Percentiles rank a stretch among this genome's conserved stretches.
Evolutionary conservation across 202 grass and related monocot species (phyloP).

Genomic region (Setaria viridis): DNA sequence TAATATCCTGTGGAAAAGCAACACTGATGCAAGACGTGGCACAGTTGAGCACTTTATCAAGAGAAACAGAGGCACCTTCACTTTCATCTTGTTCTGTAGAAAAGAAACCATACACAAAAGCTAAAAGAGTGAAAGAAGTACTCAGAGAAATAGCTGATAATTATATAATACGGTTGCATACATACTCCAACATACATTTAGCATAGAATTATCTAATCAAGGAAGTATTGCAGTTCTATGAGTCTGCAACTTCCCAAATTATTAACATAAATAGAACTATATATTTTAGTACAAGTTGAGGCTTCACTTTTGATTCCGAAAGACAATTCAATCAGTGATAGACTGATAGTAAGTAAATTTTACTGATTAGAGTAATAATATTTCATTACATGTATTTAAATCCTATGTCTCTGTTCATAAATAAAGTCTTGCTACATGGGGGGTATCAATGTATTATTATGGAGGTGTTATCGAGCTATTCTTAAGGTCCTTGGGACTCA

Average conservation of each 20-base stretch:
- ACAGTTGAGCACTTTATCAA: conserved; percentile 92
- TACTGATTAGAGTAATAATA: not conserved
- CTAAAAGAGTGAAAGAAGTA: not conserved
- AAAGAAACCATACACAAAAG: conserved; percentile 42
- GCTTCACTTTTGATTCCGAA: conserved; percentile 18
- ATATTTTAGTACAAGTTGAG: not conserved
- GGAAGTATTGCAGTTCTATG: conserved; percentile 14
- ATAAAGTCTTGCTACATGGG: not conserved
- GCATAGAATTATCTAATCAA: conserved; percentile 16
- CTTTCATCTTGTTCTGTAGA: conserved; percentile 70
- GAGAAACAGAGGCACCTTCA: conserved; percentile 68
- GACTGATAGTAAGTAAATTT: not conserved
- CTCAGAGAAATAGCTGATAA: not conserved
- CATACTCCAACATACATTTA: not conserved
- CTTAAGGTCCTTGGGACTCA: not conserved
- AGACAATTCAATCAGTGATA: not conserved
- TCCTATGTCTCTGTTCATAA: not conserved
- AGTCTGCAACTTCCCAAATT: conserved; percentile 14
- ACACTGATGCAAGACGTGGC: conserved; percentile 72
- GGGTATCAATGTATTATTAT: conserved; percentile 20
- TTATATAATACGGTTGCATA: conserved; percentile 5
- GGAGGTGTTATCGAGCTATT: conserved; percentile 5
- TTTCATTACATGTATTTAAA: not conserved
- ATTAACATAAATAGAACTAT: not conserved
- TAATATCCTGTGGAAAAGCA: conserved; percentile 66